A percentile compares a stretch with the other conserved stretches of the same genome.
Conservation (phyloP, 805 yeast species). For the Ogataea ramenticola region DNA sequence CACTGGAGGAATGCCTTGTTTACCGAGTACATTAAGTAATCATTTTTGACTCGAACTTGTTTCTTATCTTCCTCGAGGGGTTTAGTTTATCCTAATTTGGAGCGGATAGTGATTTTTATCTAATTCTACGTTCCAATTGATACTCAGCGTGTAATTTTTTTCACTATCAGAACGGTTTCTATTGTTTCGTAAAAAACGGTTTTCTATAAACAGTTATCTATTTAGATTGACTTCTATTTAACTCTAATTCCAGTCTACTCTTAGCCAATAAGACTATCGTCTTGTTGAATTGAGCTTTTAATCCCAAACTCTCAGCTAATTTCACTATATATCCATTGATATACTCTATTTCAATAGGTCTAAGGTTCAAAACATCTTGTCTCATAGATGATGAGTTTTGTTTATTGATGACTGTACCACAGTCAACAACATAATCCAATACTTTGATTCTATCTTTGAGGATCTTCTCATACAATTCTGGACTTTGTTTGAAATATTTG, state of each 20-base stretch:
- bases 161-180: no score
- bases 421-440: slow-evolving; percentile 19
- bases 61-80: no score
- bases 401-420: slow-evolving; percentile 25
- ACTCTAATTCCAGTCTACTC: slow-evolving; percentile 17
- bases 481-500: neutral
- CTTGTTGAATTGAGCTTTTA: slow-evolving; percentile 40
- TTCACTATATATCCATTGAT: slow-evolving; percentile 74
- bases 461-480: slow-evolving; percentile 23
- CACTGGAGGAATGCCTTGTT: no score
- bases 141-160: no score
- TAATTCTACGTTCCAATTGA: no score
- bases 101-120: no score
- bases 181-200: no score
- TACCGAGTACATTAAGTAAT: no score
- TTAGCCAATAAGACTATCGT: slow-evolving; percentile 40
- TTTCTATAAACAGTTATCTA: no score
- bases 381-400: slow-evolving; percentile 67
- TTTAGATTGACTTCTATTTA: neutral
- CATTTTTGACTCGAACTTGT: no score
- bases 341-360: slow-evolving; percentile 70
- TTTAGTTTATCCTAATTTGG: no score
- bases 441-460: slow-evolving; percentile 27
- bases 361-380: slow-evolving; percentile 49
- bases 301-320: slow-evolving; percentile 40